Conservation (phyloP, 2,329 filamentous ascomycete genomes). For the Epichloe uncinata region DNA sequence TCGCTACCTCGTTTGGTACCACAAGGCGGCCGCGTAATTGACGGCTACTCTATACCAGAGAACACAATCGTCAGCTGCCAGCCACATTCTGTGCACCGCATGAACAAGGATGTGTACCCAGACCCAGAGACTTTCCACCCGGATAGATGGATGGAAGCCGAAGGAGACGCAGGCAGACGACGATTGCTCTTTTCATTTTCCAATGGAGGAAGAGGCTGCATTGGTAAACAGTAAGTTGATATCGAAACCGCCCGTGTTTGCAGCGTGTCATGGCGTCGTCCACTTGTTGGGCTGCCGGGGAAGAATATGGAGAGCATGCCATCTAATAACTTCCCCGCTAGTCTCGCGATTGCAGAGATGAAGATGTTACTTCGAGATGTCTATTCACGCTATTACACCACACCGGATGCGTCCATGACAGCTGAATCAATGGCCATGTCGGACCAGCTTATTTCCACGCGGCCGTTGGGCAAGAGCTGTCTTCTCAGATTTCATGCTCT, state of each 20-base stretch:
- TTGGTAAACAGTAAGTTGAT: slow-evolving; percentile 49
- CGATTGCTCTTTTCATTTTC: slow-evolving; percentile 53
- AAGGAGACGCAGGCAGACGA: slow-evolving; percentile 59
- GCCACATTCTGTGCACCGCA: slow-evolving; percentile 45
- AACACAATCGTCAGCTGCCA: slow-evolving; percentile 47
- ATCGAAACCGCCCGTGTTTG: background rate
- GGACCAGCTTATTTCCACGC: slow-evolving; percentile 54
- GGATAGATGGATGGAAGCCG: slow-evolving; percentile 65
- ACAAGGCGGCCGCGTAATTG: slow-evolving; percentile 37
- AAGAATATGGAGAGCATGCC: too few relatives aligned
- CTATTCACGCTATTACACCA: slow-evolving; percentile 44
- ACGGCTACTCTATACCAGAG: slow-evolving; percentile 39
- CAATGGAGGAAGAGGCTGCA: slow-evolving; percentile 50
- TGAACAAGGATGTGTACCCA: slow-evolving; percentile 56
- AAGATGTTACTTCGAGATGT: slow-evolving; percentile 49
- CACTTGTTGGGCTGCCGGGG: too few relatives aligned
- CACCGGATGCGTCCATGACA: slow-evolving; percentile 40
- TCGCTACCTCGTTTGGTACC: slow-evolving; percentile 48
- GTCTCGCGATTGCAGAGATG: slow-evolving; percentile 54
- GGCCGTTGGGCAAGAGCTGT: slow-evolving; percentile 47
- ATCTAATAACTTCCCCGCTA: slow-evolving; percentile 7
- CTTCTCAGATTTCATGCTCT: slow-evolving; percentile 35
- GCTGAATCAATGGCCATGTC: slow-evolving; percentile 47
- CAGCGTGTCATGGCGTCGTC: background rate
- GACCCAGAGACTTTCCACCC: slow-evolving; percentile 67